Evolutionary conservation across 2,329 filamentous ascomycete species (phyloP).

Genomic region (Botrytis fabae): DNA sequence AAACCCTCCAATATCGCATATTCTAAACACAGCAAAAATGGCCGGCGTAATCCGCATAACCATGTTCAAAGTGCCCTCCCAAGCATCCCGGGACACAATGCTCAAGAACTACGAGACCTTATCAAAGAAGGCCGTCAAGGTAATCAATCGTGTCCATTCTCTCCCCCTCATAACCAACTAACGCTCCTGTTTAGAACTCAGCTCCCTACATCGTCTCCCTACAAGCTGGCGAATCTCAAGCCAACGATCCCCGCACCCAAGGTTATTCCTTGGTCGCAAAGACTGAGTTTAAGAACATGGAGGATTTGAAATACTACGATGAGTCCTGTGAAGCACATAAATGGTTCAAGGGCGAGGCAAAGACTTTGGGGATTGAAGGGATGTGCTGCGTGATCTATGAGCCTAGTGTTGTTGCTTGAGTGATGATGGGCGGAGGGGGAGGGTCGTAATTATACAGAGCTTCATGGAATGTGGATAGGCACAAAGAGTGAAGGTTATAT

Average conservation of each 20-base stretch:
- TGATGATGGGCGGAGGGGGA: background rate
- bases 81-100: slow-evolving; percentile 46
- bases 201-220: slow-evolving; percentile 57
- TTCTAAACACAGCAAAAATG: slow-evolving; percentile 17
- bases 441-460: background rate
- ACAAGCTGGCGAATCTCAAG: slow-evolving; percentile 48
- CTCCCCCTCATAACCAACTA: background rate
- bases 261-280: slow-evolving; percentile 56
- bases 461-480: background rate
- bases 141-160: slow-evolving; percentile 22
- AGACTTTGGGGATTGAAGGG: slow-evolving; percentile 30
- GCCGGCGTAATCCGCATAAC: slow-evolving; percentile 50
- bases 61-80: slow-evolving; percentile 53
- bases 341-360: slow-evolving; percentile 44
- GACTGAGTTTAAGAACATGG: slow-evolving; percentile 53
- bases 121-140: slow-evolving; percentile 48
- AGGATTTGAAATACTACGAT: slow-evolving; percentile 63
- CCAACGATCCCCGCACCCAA: slow-evolving; percentile 52
- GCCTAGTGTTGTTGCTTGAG: slow-evolving; percentile 25
- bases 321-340: slow-evolving; percentile 55
- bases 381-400: slow-evolving; percentile 39
- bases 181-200: slow-evolving; percentile 48
- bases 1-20: background rate
- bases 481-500: background rate
- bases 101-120: slow-evolving; percentile 42